phyloP scores from a whole-genome alignment of 169 alveolate species.

The Cryptosporidium bovis region DNA sequence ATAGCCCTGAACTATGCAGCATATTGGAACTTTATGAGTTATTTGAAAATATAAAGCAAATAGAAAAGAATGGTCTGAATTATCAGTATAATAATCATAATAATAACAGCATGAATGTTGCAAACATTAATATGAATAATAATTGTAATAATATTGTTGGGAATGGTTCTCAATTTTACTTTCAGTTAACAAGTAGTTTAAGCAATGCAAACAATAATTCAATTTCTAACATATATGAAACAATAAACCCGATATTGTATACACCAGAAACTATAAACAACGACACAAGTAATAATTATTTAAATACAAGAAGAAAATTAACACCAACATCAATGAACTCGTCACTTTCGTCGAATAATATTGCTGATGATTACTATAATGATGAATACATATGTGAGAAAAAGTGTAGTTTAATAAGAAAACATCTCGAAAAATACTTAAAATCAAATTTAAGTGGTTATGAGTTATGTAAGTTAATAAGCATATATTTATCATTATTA shows the following conservation, averaged over 20 bases:
- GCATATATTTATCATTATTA: conserved; percentile 42
- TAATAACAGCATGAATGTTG: not conserved
- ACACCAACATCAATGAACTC: conserved; percentile 73
- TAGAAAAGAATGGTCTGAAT: conserved; percentile 31
- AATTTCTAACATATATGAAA: conserved; percentile 19
- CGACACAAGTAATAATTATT: not conserved
- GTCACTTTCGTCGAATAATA: conserved; percentile 63
- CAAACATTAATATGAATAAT: not conserved
- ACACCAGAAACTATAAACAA: not conserved
- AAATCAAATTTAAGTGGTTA: conserved; percentile 29
- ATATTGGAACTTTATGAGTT: conserved; percentile 9
- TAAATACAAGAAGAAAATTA: conserved; percentile 13
- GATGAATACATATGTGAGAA: conserved; percentile 47
- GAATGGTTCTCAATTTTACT: not conserved
- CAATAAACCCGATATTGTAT: not conserved
- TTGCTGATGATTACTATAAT: conserved; percentile 16
- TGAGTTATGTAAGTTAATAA: conserved; percentile 55
- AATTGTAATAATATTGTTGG: conserved; percentile 3
- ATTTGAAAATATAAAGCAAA: conserved; percentile 30
- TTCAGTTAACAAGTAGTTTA: conserved; percentile 44
- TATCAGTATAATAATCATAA: not conserved
- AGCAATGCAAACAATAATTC: conserved; percentile 28
- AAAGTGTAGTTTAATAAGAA: conserved; percentile 51
- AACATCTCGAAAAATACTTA: conserved; percentile 39
- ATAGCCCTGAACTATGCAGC: not conserved